A percentile compares a stretch with the other conserved stretches of the same genome.
These are phyloP conservation scores for Yarrowia divulgata DNA, from an alignment of 805 yeast species.

Conservation along the genomic window DNA sequence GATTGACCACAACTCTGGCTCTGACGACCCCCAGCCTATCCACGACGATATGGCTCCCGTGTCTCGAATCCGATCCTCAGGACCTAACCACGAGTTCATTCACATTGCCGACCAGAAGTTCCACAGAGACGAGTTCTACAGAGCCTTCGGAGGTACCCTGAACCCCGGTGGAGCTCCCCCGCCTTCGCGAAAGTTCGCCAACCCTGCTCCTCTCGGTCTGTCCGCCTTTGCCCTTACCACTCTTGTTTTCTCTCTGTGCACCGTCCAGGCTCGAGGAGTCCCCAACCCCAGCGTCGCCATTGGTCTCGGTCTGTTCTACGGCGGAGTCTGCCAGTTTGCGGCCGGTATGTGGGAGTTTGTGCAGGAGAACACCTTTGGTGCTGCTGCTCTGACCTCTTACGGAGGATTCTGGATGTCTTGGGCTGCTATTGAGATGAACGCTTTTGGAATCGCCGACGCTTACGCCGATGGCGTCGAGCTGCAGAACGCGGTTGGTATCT, in stretches of 20 bases:
- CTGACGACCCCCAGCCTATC: slow-evolving; percentile 32
- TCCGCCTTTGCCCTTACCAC: slow-evolving; percentile 68
- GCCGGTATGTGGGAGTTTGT: slow-evolving; percentile 76
- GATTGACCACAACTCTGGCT: slow-evolving; percentile 36
- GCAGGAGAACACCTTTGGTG: slow-evolving; percentile 71
- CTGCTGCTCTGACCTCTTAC: slow-evolving; percentile 53
- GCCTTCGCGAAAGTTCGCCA: slow-evolving; percentile 62
- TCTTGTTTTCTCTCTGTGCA: slow-evolving; percentile 61
- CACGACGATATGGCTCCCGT: slow-evolving; percentile 38
- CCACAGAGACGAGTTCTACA: slow-evolving; percentile 62
- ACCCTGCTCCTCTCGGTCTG: slow-evolving; percentile 70
- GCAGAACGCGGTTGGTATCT: slow-evolving; percentile 58
- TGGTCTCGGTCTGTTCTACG: slow-evolving; percentile 70
- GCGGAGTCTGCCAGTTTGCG: slow-evolving; percentile 65
- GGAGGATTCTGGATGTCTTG: slow-evolving; percentile 73
- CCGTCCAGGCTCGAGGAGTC: slow-evolving; percentile 65
- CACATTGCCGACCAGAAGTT: slow-evolving; percentile 55
- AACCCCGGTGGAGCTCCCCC: slow-evolving; percentile 57
- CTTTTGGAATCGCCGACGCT: slow-evolving; percentile 59
- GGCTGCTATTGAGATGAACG: slow-evolving; percentile 61
- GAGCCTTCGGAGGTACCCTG: slow-evolving; percentile 68
- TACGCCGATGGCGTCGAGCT: slow-evolving; percentile 55
- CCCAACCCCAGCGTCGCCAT: slow-evolving; percentile 60
- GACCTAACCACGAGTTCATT: slow-evolving; percentile 46
- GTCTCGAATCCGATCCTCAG: slow-evolving; percentile 43